Conservation (phyloP, 2,329 filamentous ascomycete species). For the Epichloe gansuensis region DNA sequence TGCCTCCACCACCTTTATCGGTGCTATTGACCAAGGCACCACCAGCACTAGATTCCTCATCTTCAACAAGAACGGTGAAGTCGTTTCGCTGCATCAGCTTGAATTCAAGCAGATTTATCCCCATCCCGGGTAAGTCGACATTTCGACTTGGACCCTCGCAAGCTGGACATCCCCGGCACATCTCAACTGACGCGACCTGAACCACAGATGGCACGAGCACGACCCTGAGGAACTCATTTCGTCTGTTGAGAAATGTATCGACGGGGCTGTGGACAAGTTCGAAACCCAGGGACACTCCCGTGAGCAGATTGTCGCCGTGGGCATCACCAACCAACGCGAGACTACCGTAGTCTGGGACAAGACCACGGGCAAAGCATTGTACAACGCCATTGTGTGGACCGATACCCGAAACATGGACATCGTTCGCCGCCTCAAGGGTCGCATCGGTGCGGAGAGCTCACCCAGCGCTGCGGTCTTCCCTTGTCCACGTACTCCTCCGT, state of each 20-base stretch:
- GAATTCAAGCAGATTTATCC: conserved; percentile 68
- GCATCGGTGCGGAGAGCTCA: conserved; percentile 54
- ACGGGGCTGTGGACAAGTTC: conserved; percentile 59
- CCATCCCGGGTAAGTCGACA: conserved; percentile 48
- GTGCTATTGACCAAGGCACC: conserved; percentile 70
- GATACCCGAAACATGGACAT: conserved; percentile 65
- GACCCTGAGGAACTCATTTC: conserved; percentile 62
- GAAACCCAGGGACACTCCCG: conserved; percentile 53
- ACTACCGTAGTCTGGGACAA: conserved; percentile 72
- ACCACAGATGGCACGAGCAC: conserved; percentile 68
- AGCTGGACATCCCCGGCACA: neutral
- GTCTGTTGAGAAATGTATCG: conserved; percentile 65
- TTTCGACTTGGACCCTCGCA: conserved; percentile 12
- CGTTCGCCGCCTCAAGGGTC: conserved; percentile 58
- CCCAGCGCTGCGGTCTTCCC: conserved; percentile 59
- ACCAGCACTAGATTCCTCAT: conserved; percentile 70
- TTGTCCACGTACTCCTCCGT: conserved; percentile 74
- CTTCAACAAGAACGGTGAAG: conserved; percentile 58
- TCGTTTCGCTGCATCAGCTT: conserved; percentile 60
- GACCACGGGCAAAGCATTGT: conserved; percentile 61
- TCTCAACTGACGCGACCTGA: conserved; percentile 6
- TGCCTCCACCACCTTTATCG: conserved; percentile 41
- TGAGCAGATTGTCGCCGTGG: conserved; percentile 60
- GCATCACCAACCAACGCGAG: conserved; percentile 76
- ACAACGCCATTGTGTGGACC: conserved; percentile 78